Evolutionary conservation across 805 yeast species (phyloP), one percentile per base, ranked within the genome.

Genomic region (Barnettozyma sucrosica): DNA sequence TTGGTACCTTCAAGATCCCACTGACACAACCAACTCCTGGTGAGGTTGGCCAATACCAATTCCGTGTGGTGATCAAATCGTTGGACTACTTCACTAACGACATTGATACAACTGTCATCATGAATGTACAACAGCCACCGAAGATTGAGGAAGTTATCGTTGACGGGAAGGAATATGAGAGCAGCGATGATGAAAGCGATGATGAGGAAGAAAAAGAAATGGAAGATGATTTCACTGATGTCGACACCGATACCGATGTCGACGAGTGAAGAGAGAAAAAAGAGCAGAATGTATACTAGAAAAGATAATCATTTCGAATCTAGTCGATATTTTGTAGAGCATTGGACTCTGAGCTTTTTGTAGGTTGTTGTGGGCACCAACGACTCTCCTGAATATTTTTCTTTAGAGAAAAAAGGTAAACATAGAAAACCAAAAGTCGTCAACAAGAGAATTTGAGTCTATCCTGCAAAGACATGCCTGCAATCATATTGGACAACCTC

Each of bases 71-170:
- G 21, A 65, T 92, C 60, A 80, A 81, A 60, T 83, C 85, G 47
- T 76, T 85, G 45, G 81, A 85, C 40, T 90, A 88, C 64, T 88
- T 87, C 63, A 96, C 96, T 6, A 67, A 79, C 18, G 97, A 92
- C 62, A 63, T 88, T 21, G 88, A 83, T 54, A 75, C 83, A 51
- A 84, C 90, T 9, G 66, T 88, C 42, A 68, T 69, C 21, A 76
- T 90, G 83, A 71, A 76, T n/a, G 95, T 90, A 32, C 72, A 77
- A 55, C 73, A 78, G 20, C 77, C 82, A 30, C 76, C 82, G 43
- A 61, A 67, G 56, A 46, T 63, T 8, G 69, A 64, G n/a, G 76
- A 70, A 40, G 80, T 77, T 44, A 66, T 67, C 26, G 72, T 76
- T 47, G 87, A 76, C 45, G 79, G 82, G 45, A 73, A 77, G 41